Evolutionary conservation across 164 flowering plant species (phyloP), one percentile per base, ranked within the genome.

Genomic region (Taxillus chinensis): DNA sequence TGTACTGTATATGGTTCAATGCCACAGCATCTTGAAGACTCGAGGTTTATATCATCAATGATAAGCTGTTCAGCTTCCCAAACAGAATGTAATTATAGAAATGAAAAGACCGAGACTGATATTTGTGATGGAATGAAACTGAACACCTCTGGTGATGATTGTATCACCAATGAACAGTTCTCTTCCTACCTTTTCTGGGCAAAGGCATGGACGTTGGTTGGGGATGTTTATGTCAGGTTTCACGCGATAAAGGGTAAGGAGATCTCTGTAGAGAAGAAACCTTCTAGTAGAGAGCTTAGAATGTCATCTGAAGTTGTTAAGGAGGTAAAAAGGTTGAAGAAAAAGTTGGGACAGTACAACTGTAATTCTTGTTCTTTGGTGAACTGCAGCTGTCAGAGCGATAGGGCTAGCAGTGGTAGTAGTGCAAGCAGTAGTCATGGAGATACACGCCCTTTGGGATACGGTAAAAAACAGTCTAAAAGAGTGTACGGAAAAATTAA

Each of bases 361-460:
- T 93, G 99, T 74, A 76, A 76, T 63, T 80, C 79, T 15, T 93
- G 99, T 76, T 93, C 91, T 62, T 70, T 93, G 67, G 77, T 89
- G 53, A 93, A 93, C 65, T 93, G 99, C 71, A 90, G 99, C 75
- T 93, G 99, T 73, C 82, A 78, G 76, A 86, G 90, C 77, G 97
- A 93, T 68, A 80, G 99, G 73, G 96, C 83, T 56, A 89, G 83
- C 67, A 93, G 99, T 78, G 97, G 99, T 39, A 86, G 74, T 72
- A 89, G 95, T 74, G 99, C 97, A 62, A 93, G 97, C 64, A 85
- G 97, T 71, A 88, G 97, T 66, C 69, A 65, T 61, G 74, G 82
- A 64, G 76, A 71, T 67, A 64, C 53, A 9, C 68, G 41, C 8
- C 42, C 78, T 16, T 67, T 70, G 43, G 41, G 68, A 67, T 68